Conservation (phyloP, 257 asterid genomes). For the Primulina tabacum region DNA sequence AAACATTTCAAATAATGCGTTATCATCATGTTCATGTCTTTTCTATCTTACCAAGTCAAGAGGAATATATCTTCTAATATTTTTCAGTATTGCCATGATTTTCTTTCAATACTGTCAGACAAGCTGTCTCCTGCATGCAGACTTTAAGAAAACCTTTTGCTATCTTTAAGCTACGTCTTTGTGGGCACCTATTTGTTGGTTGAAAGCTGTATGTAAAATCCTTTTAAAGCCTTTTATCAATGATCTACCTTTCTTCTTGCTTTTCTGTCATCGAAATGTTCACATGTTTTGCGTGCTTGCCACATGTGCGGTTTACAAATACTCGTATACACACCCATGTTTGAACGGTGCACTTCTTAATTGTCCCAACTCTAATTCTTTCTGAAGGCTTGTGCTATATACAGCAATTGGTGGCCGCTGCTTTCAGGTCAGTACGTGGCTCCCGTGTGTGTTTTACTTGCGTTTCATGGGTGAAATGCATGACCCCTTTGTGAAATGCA, state of each 20-base stretch:
- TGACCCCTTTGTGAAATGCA: not conserved
- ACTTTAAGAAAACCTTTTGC: not conserved
- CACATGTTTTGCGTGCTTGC: not conserved
- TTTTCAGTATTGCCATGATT: too few species aligned
- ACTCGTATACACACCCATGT: conserved; percentile 16
- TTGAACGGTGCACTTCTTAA: conserved; percentile 2
- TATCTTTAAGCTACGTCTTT: not conserved
- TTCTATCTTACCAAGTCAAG: too few species aligned
- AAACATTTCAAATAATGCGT: not conserved
- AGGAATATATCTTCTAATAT: too few species aligned
- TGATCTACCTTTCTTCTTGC: conserved; percentile 1
- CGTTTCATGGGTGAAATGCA: not conserved
- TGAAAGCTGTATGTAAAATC: too few species aligned
- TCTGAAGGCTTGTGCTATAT: conserved; percentile 90
- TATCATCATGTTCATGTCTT: not conserved
- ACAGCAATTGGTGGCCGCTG: conserved; percentile 99
- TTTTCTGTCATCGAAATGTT: conserved; percentile 1
- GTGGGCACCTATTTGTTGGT: too few species aligned
- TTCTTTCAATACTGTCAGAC: too few species aligned
- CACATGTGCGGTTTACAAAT: conserved; percentile 2
- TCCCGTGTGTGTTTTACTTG: conserved; percentile 9
- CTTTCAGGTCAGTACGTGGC: conserved; percentile 65
- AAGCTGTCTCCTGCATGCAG: not conserved
- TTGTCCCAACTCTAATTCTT: conserved; percentile 13
- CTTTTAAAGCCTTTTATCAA: not conserved